Percentiles rank a stretch among this genome's conserved stretches.
phyloP scores from a whole-genome alignment of 176 grass and related monocot genomes.

The Chloris gayana region DNA sequence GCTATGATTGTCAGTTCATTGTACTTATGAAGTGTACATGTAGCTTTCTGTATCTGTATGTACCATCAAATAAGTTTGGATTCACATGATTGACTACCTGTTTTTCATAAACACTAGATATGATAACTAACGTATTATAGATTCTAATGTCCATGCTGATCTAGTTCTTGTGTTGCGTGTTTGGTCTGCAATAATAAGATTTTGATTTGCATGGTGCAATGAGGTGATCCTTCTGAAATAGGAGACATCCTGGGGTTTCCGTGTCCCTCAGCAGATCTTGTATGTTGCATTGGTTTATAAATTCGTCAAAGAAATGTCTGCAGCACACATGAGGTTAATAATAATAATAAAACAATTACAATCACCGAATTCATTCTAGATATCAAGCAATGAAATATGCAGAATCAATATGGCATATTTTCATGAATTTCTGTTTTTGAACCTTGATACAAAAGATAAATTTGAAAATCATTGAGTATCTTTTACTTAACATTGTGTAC shows the following conservation, averaged over 20 bases:
- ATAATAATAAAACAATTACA: no score
- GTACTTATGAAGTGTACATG: not conserved
- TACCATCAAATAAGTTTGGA: constrained; percentile 16
- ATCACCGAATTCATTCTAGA: no score
- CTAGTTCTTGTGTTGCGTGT: constrained; percentile 6
- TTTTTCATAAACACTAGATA: constrained; percentile 13
- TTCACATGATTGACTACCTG: not conserved
- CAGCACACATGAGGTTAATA: no score
- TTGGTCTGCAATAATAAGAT: not conserved
- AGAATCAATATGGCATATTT: no score
- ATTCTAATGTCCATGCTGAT: not conserved
- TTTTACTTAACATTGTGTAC: no score
- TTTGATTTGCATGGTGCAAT: constrained; percentile 4
- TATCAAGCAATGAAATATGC: no score
- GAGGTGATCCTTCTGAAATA: constrained; percentile 4
- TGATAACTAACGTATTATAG: not conserved
- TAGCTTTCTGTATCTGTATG: constrained; percentile 2
- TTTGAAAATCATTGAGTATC: no score
- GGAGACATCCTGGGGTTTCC: not conserved
- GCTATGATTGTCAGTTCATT: not conserved
- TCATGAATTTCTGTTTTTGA: no score
- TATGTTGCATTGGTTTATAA: no score
- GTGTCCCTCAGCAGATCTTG: not conserved
- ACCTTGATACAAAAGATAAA: no score
- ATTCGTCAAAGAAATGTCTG: no score